Percentiles rank a stretch among this genome's conserved stretches.
phyloP scores from a whole-genome alignment of 2,329 filamentous ascomycete species.

The Epichloe glyceriae region DNA sequence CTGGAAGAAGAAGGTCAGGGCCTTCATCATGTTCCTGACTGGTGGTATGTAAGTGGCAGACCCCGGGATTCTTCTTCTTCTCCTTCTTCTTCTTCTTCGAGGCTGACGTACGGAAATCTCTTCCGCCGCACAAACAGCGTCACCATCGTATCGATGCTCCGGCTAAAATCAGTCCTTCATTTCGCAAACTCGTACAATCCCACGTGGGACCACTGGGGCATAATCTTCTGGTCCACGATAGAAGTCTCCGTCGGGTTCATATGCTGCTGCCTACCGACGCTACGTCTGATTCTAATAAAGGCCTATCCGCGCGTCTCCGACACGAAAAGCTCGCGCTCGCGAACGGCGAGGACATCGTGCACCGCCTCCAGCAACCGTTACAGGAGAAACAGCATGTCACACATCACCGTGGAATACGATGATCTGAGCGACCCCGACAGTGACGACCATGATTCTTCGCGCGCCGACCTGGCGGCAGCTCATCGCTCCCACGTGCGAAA shows the following conservation, averaged over 20 bases:
- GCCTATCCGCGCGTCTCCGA: neutral
- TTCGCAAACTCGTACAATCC: conserved; percentile 13
- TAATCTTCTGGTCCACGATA: conserved; percentile 14
- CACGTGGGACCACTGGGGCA: conserved; percentile 12
- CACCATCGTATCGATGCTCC: conserved; percentile 13
- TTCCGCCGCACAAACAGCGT: conserved; percentile 7
- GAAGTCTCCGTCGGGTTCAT: conserved; percentile 15
- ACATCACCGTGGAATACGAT: neutral
- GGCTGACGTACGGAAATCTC: too few relatives aligned
- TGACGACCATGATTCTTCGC: neutral
- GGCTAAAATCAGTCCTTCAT: conserved; percentile 11
- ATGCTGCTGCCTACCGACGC: conserved; percentile 14
- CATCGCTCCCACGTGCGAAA: neutral
- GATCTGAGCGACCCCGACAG: neutral
- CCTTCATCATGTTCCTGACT: conserved; percentile 29
- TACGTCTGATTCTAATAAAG: conserved; percentile 12
- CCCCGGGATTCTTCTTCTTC: neutral
- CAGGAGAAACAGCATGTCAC: neutral
- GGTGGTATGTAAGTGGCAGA: conserved; percentile 18
- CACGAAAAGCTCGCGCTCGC: neutral
- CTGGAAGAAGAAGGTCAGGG: conserved; percentile 16
- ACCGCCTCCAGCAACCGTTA: neutral
- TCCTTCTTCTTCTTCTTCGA: neutral
- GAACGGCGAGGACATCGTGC: neutral
- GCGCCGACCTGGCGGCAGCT: neutral